These are phyloP conservation scores for Stagonosporopsis rhizophila DNA, from an alignment of 2,329 filamentous ascomycete species.

Conservation along the genomic window DNA sequence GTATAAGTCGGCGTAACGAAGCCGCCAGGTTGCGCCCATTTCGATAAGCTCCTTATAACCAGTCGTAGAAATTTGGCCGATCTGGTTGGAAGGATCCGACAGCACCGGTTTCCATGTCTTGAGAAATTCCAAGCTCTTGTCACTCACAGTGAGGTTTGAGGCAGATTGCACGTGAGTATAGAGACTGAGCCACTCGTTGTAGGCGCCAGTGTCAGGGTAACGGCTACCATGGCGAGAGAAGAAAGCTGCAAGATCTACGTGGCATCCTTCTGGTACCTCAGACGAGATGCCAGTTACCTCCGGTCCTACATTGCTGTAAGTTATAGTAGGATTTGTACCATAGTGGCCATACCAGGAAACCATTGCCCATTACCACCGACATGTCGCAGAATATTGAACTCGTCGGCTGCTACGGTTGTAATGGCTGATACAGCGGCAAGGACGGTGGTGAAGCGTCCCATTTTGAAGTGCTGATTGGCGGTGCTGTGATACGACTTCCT, in stretches of 20 bases:
- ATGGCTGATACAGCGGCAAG: constrained; percentile 24
- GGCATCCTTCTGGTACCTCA: constrained; percentile 63
- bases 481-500: neutral
- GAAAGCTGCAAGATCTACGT: constrained; percentile 67
- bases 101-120: constrained; percentile 65
- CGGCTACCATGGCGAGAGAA: constrained; percentile 68
- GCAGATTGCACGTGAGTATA: constrained; percentile 59
- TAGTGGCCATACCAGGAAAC: constrained; percentile 35
- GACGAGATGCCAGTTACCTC: constrained; percentile 64
- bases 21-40: constrained; percentile 60
- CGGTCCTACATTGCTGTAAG: constrained; percentile 52
- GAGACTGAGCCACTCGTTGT: constrained; percentile 60
- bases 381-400: constrained; percentile 45
- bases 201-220: constrained; percentile 68
- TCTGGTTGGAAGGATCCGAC: constrained; percentile 62
- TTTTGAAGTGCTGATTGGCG: constrained; percentile 1
- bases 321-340: neutral
- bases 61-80: constrained; percentile 65
- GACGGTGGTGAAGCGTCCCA: constrained; percentile 28
- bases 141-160: constrained; percentile 59
- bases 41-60: constrained; percentile 68
- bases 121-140: constrained; percentile 62
- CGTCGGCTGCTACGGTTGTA: constrained; percentile 23
- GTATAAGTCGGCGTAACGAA: constrained; percentile 58
- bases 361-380: constrained; percentile 52